Evolutionary conservation across 257 asterid species (phyloP).

Genomic region (Salvia rosmarinus): DNA sequence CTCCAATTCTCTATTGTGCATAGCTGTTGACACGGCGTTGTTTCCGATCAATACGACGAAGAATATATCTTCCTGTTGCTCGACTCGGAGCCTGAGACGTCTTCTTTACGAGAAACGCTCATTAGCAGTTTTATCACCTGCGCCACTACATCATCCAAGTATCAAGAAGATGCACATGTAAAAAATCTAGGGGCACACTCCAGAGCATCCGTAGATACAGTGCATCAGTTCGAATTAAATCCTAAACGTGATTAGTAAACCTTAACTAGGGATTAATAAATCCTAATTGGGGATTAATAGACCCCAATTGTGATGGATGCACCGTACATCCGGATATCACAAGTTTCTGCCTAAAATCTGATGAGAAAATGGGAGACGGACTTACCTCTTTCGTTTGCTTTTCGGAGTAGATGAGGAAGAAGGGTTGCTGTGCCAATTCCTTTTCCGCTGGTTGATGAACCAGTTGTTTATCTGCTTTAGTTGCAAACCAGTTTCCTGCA

Average conservation of each 20-base stretch:
- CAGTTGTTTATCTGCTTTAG: constrained; percentile 89
- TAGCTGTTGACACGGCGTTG: constrained; percentile 9
- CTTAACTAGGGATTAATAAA: too few relatives aligned
- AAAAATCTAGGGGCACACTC: not conserved
- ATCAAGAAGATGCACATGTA: constrained; percentile 22
- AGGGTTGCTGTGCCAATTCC: constrained; percentile 94
- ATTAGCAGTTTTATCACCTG: constrained; percentile 54
- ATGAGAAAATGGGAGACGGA: not conserved
- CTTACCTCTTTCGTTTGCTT: constrained; percentile 88
- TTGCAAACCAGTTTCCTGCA: constrained; percentile 91
- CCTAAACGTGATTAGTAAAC: too few relatives aligned
- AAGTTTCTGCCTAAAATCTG: not conserved
- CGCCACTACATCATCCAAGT: constrained; percentile 43
- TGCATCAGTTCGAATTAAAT: too few relatives aligned
- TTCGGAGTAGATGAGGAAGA: constrained; percentile 80
- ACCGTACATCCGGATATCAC: too few relatives aligned
- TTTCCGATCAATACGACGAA: constrained; percentile 1
- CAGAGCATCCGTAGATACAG: too few relatives aligned
- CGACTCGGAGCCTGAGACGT: not conserved
- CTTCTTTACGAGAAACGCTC: constrained; percentile 38
- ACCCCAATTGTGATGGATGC: too few relatives aligned
- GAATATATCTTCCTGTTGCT: constrained; percentile 4
- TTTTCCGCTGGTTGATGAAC: constrained; percentile 95
- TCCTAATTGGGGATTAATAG: too few relatives aligned
- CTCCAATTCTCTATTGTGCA: constrained; percentile 15